Evolutionary conservation across 2,329 filamentous ascomycete genomes (phyloP), one percentile per base, ranked within the genome.

Genomic region (Stachybotrys chartarum): DNA sequence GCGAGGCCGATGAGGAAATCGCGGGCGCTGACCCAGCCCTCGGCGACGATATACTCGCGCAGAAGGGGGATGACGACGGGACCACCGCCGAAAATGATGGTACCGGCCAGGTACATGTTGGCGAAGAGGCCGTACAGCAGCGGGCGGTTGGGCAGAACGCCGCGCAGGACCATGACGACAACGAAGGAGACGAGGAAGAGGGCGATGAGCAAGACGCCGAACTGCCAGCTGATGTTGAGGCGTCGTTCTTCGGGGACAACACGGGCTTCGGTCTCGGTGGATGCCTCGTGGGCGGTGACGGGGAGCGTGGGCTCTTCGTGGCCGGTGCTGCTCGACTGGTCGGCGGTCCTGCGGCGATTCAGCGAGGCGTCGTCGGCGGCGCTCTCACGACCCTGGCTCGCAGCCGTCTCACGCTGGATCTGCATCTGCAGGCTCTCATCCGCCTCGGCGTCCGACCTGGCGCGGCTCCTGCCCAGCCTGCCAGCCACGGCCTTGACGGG

Each of bases 1-100:
- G 87, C 88, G 0, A 91, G 79, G 0, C 87, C 87, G 52, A 90
- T 82, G 0, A 91, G 73, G 64, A 91, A 90, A 64, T 91, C 85
- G 5, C 87, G 79, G 0, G 84, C 75, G 0, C 78, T 81, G 0
- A 91, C 86, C 86, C 86, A 91, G 6, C 84, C 83, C 30, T 86
- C 83, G 0, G 78, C 76, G 0, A 90, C 87, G 39, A 90, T 74
- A 60, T 82, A 83, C 57, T 84, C 78, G 18, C 82, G 75, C 1
- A 87, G 72, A 0, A 87, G 74, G 0, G 84, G 84, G 49, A 87
- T 85, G 0, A 87, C 84, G 1, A 86, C 83, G 0, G 84, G 84
- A 0, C 84, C 84, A 3, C 84, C 83, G 5, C 84, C 84, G 52
- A 85, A 83, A 59, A 84, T 85, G 55, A 86, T 80, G 1, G 87